These are phyloP conservation scores for Omphalotus guepiniiformis DNA, from an alignment of 768 basidiomycete species.

Conservation along the genomic window DNA sequence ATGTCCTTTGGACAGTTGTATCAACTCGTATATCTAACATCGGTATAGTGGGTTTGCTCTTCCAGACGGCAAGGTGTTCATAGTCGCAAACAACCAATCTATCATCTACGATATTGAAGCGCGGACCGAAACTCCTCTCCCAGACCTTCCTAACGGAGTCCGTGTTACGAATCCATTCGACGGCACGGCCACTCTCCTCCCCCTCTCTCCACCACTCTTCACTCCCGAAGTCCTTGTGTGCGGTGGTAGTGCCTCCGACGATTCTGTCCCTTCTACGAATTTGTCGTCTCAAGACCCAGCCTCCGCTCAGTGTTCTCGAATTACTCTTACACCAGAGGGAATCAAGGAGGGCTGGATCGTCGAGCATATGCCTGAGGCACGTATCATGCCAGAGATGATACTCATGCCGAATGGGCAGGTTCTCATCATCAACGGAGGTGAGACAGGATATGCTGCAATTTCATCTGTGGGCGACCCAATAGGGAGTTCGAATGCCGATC, in stretches of 20 bases:
- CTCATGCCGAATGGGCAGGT: slow-evolving; percentile 50
- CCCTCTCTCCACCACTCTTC: slow-evolving; percentile 25
- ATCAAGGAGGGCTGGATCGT: slow-evolving; percentile 37
- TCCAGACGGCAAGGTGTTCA: slow-evolving; percentile 45
- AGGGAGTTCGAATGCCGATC: slow-evolving; percentile 42
- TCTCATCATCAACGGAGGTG: slow-evolving; percentile 48
- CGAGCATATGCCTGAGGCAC: slow-evolving; percentile 45
- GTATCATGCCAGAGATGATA: slow-evolving; percentile 58
- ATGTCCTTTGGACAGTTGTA: slow-evolving; percentile 20
- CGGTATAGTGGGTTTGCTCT: slow-evolving; percentile 37
- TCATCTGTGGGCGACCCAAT: slow-evolving; percentile 24
- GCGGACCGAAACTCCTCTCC: slow-evolving; percentile 29
- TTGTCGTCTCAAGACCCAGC: slow-evolving; percentile 51
- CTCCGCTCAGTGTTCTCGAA: slow-evolving; percentile 31
- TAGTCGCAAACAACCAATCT: slow-evolving; percentile 30
- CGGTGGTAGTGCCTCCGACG: slow-evolving; percentile 22
- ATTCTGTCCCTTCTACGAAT: slow-evolving; percentile 34
- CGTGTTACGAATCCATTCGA: slow-evolving; percentile 49
- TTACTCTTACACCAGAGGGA: slow-evolving; percentile 51
- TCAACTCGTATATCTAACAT: slow-evolving; percentile 4
- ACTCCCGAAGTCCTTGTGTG: slow-evolving; percentile 32
- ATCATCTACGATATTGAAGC: slow-evolving; percentile 31
- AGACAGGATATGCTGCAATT: slow-evolving; percentile 24
- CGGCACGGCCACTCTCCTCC: slow-evolving; percentile 45
- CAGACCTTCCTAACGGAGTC: slow-evolving; percentile 37